Conservation (phyloP, 352 stramenopile species). For the Globisporangium emineosum region DNA sequence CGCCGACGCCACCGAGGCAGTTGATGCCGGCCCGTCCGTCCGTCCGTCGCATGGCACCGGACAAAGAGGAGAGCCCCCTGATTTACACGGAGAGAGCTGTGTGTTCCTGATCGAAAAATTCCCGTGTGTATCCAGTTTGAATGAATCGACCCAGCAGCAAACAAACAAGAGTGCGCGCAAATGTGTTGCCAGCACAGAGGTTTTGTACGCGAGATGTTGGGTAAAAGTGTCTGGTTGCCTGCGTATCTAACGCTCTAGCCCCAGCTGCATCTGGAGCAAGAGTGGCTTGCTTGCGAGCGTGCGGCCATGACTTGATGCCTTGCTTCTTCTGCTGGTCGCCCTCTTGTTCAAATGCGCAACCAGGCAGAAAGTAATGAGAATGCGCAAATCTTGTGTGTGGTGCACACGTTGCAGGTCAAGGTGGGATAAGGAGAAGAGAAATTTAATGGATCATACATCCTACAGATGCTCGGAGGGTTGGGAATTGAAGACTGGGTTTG, state of each 20-base stretch:
- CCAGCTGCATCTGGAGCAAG: not conserved
- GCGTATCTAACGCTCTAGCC: not conserved
- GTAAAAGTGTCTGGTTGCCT: not conserved
- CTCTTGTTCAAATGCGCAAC: not conserved
- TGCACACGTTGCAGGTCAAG: not conserved
- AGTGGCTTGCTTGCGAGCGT: not conserved
- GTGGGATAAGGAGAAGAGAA: not conserved
- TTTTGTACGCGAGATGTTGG: not conserved
- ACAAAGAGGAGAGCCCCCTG: slow-evolving; percentile 1
- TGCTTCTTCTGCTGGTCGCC: slow-evolving; percentile 9
- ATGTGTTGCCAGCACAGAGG: not conserved
- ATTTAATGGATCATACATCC: not conserved
- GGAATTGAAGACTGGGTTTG: too few species aligned
- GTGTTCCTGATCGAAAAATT: not conserved
- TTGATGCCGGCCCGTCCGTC: not conserved
- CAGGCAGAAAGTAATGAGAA: not conserved
- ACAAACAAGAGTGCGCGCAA: too few species aligned
- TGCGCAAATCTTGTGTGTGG: not conserved
- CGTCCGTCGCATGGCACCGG: slow-evolving; percentile 1
- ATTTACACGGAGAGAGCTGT: not conserved
- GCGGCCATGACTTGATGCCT: not conserved
- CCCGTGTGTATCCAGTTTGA: not conserved
- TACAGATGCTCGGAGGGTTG: not conserved
- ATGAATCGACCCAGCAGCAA: not conserved
- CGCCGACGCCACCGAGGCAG: slow-evolving; percentile 1